Base-by-base conservation (phyloP, 768 basidiomycete species). In the Postia placenta region DNA sequence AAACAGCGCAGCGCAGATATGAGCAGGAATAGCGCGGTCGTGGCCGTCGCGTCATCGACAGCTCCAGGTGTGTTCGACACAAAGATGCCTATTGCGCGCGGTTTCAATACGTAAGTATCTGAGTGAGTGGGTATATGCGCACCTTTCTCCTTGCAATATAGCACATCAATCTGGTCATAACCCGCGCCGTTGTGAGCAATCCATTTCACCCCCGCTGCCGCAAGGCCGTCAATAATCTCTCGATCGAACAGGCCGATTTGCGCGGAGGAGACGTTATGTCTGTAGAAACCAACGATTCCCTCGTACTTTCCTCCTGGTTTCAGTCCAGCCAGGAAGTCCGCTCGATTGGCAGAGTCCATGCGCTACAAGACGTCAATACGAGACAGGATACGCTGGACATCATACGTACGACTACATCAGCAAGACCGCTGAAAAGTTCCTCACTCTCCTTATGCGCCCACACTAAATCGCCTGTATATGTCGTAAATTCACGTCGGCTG, bases 121-220 rank as follows among this genome's bases (percentile, higher is more conserved):
- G 30, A 33, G 7, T 24, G 40, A 12, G 11, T 15, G 33, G 20
- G 20, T n/a, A n/a, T 30, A 23, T 6, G 37, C 65, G 20, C 53
- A 86, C 90, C 87, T 65, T 75, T 76, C 9, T 74, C 78, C 60
- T 79, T 87, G 64, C 85, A 85, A 3, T 84, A 85, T 5, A 68
- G 64, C 14, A 92, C 80, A 60, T 93, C 86, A 55, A 95, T 85
- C 52, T 84, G 81, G 63, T 96, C 92, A 63, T 96, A 96, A 0
- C 93, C 92, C 0, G 93, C 92, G 11, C 92, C 93, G 49, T 93
- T 93, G 65, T 92, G 92, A 1, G 85, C 88, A 61, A 95, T 90
- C 84, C 87, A 92, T 60, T 83, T 83, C 53, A 94, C 75, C 42
- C 51, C 48, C 17, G 72, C 74, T 1, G 72, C 53, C 1, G 90